Base-by-base conservation (phyloP, 2,329 filamentous ascomycete species). In the Talaromyces albobiverticillius region DNA sequence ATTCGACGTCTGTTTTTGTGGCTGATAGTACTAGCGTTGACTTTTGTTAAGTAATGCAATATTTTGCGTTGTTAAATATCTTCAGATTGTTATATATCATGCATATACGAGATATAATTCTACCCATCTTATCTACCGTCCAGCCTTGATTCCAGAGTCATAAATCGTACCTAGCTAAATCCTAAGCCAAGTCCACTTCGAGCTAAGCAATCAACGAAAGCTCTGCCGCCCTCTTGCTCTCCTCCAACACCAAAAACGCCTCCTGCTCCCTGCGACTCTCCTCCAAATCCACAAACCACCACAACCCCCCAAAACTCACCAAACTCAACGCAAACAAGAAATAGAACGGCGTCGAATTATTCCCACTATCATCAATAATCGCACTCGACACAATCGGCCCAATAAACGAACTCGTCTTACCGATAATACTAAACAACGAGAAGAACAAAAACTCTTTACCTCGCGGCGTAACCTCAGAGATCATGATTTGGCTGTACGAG, bases 391-490 rank as follows among this genome's bases (percentile, higher is more conserved):
- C 84, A 23, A 88, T 71, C 0, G 85, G 86, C 0, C 85, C 85
- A 53, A 88, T 86, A 60, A 87, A 88, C 1, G 80, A 82, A 7
- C 80, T 84, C 0, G 84, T 85, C 69, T 88, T 88, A 42, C 85
- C 84, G 25, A 87, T 80, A 61, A 88, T 86, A 57, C 80, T 84
- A 69, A 88, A 88, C 1, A 88, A 68, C 45, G 78, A 81, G 76
- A 88, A 89, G 74, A 88, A 88, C 10, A 88, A 71, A 61, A 87
- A 87, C 60, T 88, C 86, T 62, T 87, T 83, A 34, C 85, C 85
- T 5, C 82, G 76, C 0, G 85, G 85, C 0, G 84, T 87, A 2
- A 88, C 83, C 60, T 87, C 85, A 2, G 80, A 83, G 60, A 88
- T 88, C 79, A 88, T 85, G 61, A 85, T 87, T 64, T 88, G 85